A percentile compares a stretch with the other conserved stretches of the same genome.
Evolutionary conservation across 768 basidiomycete species (phyloP).

Genomic region (Mrakia gelida): DNA sequence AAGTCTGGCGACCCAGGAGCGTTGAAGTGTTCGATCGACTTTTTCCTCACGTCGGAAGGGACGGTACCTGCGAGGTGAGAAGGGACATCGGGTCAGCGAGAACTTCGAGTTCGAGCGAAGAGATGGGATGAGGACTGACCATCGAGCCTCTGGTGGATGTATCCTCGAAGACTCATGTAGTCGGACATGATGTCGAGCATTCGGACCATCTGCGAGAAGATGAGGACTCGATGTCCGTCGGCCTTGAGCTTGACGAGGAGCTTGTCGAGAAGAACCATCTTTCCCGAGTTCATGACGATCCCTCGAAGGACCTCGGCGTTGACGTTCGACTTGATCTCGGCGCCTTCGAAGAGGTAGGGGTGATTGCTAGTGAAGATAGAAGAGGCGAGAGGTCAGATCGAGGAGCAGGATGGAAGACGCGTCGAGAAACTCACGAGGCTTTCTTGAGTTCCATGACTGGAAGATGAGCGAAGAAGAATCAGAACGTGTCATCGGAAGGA

Average conservation of each 20-base stretch:
- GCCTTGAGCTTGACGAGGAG: conserved; percentile 80
- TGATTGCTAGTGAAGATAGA: conserved; percentile 56
- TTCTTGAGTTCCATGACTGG: conserved; percentile 98
- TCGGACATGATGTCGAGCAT: conserved; percentile 98
- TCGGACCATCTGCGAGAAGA: conserved; percentile 98
- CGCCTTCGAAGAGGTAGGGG: conserved; percentile 95
- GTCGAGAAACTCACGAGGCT: conserved; percentile 52
- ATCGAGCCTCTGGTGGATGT: conserved; percentile 88
- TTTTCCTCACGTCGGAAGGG: conserved; percentile 85
- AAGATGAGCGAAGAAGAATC: neutral
- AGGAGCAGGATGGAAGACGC: neutral
- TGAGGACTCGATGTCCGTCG: conserved; percentile 93
- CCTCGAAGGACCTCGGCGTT: conserved; percentile 84
- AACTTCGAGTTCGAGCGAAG: neutral
- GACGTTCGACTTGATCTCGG: conserved; percentile 60
- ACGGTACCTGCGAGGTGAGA: conserved; percentile 53
- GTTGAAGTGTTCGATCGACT: conserved; percentile 96
- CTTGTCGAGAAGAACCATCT: conserved; percentile 97
- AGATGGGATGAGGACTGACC: conserved; percentile 51
- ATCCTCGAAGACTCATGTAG: conserved; percentile 85
- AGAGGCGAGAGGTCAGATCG: neutral
- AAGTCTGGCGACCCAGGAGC: conserved; percentile 89
- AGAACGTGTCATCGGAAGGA: neutral
- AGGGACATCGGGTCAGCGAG: neutral
- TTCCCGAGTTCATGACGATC: conserved; percentile 97